phyloP scores from a whole-genome alignment of 2,329 filamentous ascomycete species.

The Pseudocercospora fijiensis region DNA sequence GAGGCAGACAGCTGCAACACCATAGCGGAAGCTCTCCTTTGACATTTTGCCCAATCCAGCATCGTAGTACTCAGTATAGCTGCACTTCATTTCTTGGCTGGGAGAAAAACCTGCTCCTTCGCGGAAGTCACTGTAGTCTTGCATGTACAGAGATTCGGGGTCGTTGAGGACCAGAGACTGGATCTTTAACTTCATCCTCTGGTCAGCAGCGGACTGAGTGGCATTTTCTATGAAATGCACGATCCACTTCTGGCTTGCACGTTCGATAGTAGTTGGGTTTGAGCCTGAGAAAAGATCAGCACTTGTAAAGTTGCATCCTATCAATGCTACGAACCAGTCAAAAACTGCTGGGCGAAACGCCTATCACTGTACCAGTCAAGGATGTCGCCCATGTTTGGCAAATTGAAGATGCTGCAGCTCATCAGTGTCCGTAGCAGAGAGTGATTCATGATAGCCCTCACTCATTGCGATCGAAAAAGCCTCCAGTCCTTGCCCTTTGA shows the following conservation, averaged over 20 bases:
- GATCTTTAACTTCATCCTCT: conserved; percentile 40
- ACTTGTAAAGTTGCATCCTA: neutral
- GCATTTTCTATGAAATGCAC: conserved; percentile 42
- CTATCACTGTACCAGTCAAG: conserved; percentile 48
- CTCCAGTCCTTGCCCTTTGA: conserved; percentile 15
- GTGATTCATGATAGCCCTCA: neutral
- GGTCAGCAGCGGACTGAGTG: conserved; percentile 22
- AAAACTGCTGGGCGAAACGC: conserved; percentile 47
- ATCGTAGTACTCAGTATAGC: conserved; percentile 20
- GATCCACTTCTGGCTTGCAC: conserved; percentile 37
- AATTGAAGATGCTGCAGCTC: conserved; percentile 23
- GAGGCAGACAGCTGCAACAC: conserved; percentile 22
- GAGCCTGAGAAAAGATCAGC: conserved; percentile 42
- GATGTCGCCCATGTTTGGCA: conserved; percentile 35
- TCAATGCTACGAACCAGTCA: neutral
- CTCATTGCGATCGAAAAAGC: conserved; percentile 25
- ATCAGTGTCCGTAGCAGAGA: neutral
- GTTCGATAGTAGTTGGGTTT: conserved; percentile 47
- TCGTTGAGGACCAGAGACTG: conserved; percentile 34
- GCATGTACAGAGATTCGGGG: conserved; percentile 42
- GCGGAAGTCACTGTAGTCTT: conserved; percentile 49
- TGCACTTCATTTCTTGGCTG: conserved; percentile 20
- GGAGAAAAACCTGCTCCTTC: conserved; percentile 31
- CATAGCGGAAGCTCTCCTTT: conserved; percentile 17
- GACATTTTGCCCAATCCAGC: conserved; percentile 12